Evolutionary conservation across 768 basidiomycete species (phyloP), one percentile per base, ranked within the genome.

Genomic region (Hericium coralloides): DNA sequence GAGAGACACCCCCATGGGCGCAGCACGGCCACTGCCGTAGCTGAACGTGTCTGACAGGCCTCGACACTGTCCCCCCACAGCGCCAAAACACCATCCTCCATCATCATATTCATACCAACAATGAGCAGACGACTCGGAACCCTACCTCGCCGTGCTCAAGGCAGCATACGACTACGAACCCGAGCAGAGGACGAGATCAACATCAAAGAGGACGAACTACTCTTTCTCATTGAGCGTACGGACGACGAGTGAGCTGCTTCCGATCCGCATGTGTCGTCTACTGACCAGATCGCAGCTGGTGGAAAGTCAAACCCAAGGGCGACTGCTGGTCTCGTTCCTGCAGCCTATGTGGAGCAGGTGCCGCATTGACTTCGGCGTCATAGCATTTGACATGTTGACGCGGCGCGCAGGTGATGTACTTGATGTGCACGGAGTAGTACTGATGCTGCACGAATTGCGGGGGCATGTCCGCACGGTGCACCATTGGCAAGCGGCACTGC

Each of bases 141-240:
- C 75, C 53, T 92, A 89, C 67, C 74, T 93, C 58, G 90, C 89
- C 51, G 82, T 95, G 58, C 87, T 92, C 76, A 94, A 89, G 72
- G 95, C 87, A 15, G 84, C 90, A n/a, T 99, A 97, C 70, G 92
- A 92, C 75, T 99, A 98, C 69, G 77, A 79, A 12, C 87, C 89
- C 88, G 91, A 69, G 85, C 92, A 23, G 89, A 92, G 55, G 95
- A 95, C 61, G 97, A 98, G 69, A 82, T 99, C 61, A 74, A 85
- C 14, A 82, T 98, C 72, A 85, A 82, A 66, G 95, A 98, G 75
- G 84, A 87, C 72, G 89, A 95, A 69, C 67, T 91, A 2, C 78
- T 98, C 45, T 84, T 94, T 65, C 82, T 99, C 53, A 75, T 94
- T 49, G 93, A 98, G 68, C 84, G 82, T 66, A 82, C 85, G 52